phyloP scores from a whole-genome alignment of 129 eudicot genomes.

The Centella asiatica region DNA sequence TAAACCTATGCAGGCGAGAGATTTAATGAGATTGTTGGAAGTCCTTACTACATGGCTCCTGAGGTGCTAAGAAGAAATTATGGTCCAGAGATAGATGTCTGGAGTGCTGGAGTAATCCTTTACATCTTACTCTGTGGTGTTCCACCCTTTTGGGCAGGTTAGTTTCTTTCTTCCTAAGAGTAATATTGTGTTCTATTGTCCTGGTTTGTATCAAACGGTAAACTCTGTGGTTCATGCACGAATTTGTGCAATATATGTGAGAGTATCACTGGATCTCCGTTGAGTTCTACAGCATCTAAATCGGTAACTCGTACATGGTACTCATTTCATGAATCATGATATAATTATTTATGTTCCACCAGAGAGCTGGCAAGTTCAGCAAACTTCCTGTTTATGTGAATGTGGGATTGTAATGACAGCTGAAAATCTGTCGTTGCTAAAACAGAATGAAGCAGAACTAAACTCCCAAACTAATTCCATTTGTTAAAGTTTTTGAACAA shows the following conservation, averaged over 20 bases:
- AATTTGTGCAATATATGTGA: not conserved
- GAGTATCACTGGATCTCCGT: not conserved
- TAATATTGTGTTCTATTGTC: not conserved
- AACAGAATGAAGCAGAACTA: too few relatives aligned
- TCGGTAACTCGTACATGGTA: not conserved
- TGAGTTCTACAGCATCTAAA: not conserved
- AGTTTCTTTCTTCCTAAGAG: not conserved
- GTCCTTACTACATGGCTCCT: constrained; percentile 41
- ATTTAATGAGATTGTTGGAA: constrained; percentile 39
- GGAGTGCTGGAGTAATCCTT: constrained; percentile 43
- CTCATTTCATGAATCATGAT: too few relatives aligned
- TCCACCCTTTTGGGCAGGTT: constrained; percentile 41
- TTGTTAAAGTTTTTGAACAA: too few relatives aligned
- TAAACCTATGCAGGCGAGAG: constrained; percentile 14
- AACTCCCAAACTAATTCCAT: too few relatives aligned
- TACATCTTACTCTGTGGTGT: constrained; percentile 32
- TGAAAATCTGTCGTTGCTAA: not conserved
- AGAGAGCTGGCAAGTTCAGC: not conserved
- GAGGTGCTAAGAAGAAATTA: constrained; percentile 27
- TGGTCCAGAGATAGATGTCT: constrained; percentile 34
- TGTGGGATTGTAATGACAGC: not conserved
- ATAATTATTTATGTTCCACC: not conserved
- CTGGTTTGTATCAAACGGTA: not conserved
- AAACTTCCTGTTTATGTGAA: not conserved
- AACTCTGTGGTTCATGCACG: not conserved